phyloP scores from a whole-genome alignment of 2,329 filamentous ascomycete species.

The Simplicillium sp. region DNA sequence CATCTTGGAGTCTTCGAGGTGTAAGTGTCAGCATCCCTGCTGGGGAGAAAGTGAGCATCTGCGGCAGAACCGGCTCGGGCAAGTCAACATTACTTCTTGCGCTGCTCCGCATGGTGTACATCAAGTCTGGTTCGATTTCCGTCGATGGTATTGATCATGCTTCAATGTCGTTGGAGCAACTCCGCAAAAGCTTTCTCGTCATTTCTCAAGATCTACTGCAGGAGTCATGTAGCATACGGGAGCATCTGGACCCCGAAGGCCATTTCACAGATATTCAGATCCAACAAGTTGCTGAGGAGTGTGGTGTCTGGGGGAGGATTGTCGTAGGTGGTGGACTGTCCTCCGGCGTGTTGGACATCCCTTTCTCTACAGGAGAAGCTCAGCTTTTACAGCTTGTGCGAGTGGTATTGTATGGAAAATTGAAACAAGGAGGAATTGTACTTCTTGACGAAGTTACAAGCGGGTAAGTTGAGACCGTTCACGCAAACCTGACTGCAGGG shows the following conservation, averaged over 20 bases:
- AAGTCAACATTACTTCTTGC: slow-evolving; percentile 2
- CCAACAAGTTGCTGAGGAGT: too few relatives aligned
- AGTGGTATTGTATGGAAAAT: too few relatives aligned
- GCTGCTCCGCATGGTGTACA: neutral
- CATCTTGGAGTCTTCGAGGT: neutral
- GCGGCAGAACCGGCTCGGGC: slow-evolving; percentile 3
- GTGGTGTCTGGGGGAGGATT: too few relatives aligned
- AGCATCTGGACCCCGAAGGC: neutral
- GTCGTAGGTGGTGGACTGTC: too few relatives aligned
- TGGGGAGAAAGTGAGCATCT: slow-evolving; percentile 1
- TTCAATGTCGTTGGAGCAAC: neutral
- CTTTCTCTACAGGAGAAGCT: too few relatives aligned
- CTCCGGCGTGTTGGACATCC: too few relatives aligned
- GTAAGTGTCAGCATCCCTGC: neutral
- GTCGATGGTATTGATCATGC: neutral
- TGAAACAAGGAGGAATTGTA: too few relatives aligned
- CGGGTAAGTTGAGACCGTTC: too few relatives aligned
- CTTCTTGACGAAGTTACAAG: too few relatives aligned
- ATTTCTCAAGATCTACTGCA: slow-evolving; percentile 1
- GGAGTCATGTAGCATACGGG: neutral
- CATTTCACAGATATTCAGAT: slow-evolving; percentile 1
- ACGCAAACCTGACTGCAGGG: too few relatives aligned
- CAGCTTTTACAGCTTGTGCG: too few relatives aligned
- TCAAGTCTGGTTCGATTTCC: neutral
- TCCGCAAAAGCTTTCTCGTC: neutral